Evolutionary conservation across 2,329 filamentous ascomycete species (phyloP).

Genomic region (Pseudogymnoascus verrucosus): DNA sequence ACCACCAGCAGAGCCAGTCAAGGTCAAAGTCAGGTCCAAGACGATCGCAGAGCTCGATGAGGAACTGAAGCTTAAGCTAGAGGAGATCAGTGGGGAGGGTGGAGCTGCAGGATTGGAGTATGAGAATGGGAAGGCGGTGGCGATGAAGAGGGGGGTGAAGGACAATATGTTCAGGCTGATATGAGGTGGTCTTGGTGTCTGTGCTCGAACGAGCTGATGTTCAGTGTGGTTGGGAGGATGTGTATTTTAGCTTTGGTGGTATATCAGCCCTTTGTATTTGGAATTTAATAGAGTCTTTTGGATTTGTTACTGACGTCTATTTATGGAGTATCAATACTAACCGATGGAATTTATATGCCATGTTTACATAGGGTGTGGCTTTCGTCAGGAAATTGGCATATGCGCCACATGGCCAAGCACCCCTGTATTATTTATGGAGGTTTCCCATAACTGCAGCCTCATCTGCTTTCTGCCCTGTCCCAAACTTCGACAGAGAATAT

Average conservation of each 20-base stretch:
- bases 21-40: constrained; percentile 31
- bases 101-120: constrained; percentile 66
- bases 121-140: constrained; percentile 62
- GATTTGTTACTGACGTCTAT: background rate
- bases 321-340: background rate
- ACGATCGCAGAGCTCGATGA: constrained; percentile 57
- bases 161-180: constrained; percentile 74
- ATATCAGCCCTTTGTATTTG: background rate
- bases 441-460: background rate
- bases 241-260: background rate
- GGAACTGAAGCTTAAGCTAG: constrained; percentile 57
- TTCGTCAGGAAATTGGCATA: background rate
- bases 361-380: background rate
- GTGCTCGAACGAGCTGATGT: background rate
- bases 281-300: background rate
- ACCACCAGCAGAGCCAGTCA: background rate
- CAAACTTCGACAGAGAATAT: background rate
- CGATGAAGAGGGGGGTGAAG: constrained; percentile 66
- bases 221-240: background rate
- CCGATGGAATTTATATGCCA: background rate
- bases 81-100: constrained; percentile 60
- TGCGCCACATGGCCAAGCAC: background rate
- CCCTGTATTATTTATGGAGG: background rate
- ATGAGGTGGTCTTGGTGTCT: constrained; percentile 23
- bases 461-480: background rate